Evolutionary conservation across 1,284 basidiomycete genomes (phyloP).

Genomic region (Puccinia horiana): DNA sequence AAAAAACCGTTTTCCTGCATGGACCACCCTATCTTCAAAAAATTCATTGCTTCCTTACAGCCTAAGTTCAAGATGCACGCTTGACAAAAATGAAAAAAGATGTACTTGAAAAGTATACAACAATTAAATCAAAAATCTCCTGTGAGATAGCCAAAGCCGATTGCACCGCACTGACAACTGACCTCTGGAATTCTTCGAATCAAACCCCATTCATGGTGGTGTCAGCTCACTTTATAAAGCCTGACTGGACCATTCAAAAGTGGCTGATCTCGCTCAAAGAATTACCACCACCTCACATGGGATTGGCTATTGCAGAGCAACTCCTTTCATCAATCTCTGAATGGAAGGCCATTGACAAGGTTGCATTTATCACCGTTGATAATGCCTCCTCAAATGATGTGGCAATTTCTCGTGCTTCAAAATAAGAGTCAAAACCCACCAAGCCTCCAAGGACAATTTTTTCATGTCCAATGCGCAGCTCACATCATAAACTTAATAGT

Average conservation of each 20-base stretch:
- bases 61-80: background rate
- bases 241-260: constrained; percentile 3
- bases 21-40: background rate
- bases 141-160: background rate
- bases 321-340: background rate
- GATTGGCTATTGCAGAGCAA: background rate
- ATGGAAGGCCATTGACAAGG: constrained; percentile 5
- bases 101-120: background rate
- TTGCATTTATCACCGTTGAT: background rate
- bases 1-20: background rate
- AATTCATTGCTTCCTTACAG: background rate
- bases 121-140: background rate
- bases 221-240: background rate
- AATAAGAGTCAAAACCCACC: background rate
- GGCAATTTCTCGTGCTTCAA: background rate
- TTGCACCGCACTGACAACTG: background rate
- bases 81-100: background rate
- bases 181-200: constrained; percentile 1
- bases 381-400: constrained; percentile 8
- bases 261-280: background rate
- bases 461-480: background rate
- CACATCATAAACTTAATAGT: background rate
- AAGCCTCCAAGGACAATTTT: background rate
- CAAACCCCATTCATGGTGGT: background rate
- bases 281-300: constrained; percentile 7